phyloP scores from a whole-genome alignment of 75 land plant species.

The Picea glauca region DNA sequence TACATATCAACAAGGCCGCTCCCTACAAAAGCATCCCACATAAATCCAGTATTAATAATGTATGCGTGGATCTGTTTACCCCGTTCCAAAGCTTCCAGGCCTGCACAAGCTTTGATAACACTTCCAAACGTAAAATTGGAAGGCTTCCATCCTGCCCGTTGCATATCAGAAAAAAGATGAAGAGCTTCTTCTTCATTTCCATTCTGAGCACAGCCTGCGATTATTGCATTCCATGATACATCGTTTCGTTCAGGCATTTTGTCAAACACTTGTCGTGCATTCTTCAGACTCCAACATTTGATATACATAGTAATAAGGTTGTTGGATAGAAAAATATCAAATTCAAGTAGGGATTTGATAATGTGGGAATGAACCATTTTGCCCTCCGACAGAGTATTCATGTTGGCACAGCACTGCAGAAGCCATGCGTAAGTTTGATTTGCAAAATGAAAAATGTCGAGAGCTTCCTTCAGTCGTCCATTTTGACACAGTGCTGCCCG shows the following conservation, averaged over 20 bases:
- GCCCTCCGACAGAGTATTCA: too few species aligned
- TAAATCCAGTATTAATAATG: slow-evolving; percentile 17
- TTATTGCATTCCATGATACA: slow-evolving; percentile 69
- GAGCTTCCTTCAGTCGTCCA: too few species aligned
- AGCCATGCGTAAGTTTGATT: too few species aligned
- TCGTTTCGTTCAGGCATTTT: slow-evolving; percentile 42
- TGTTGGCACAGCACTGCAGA: too few species aligned
- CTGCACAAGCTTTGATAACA: slow-evolving; percentile 54
- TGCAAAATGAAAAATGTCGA: too few species aligned
- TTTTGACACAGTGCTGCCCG: too few species aligned
- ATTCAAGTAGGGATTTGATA: too few species aligned
- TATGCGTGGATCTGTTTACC: slow-evolving; percentile 53
- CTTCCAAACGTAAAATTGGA: slow-evolving; percentile 45
- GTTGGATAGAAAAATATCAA: too few species aligned
- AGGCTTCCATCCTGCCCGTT: slow-evolving; percentile 28
- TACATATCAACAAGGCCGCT: slow-evolving; percentile 80
- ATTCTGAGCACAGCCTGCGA: slow-evolving; percentile 53
- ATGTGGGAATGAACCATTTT: too few species aligned
- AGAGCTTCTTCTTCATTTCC: slow-evolving; percentile 37
- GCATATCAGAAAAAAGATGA: slow-evolving; percentile 47
- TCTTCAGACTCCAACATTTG: slow-evolving; percentile 31
- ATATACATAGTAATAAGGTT: slow-evolving; percentile 3
- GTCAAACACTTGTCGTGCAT: slow-evolving; percentile 39
- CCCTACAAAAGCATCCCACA: slow-evolving; percentile 43
- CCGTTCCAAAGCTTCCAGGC: slow-evolving; percentile 26